Evolutionary conservation across 2,329 filamentous ascomycete genomes (phyloP), one percentile per base, ranked within the genome.

Genomic region (Anthostomella pinea): DNA sequence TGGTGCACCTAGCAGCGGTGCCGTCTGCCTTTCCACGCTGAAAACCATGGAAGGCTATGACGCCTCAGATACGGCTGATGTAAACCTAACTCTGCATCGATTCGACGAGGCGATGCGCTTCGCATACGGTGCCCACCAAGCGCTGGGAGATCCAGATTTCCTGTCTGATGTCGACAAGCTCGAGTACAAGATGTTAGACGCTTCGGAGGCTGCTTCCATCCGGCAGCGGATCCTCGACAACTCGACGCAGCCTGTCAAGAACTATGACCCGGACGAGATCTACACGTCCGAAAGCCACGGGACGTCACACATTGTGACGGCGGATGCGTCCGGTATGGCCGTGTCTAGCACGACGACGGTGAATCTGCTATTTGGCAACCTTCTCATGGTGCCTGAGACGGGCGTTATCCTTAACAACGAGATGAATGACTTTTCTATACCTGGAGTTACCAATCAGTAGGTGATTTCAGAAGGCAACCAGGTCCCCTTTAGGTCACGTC

Each of bases 61-160:
- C 3, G 61, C 67, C 23, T 68, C 81, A 17, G 81, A 79, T 41
- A 57, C 70, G 6, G 41, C 62, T 8, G 66, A 76, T 27, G 60
- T 62, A 14, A 82, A 87, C 49, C 66, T 94, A 1, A 87, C 82
- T 23, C 83, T 83, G 1, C 93, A 97, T 63, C 79, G 86, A 10
- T 75, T 95, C 47, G 80, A 88, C 54, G 93, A 97, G 69, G 85
- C 89, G 9, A 87, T 95, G 67, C 78, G 88, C 15, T 97, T 95
- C 59, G 89, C 79, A 3, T 97, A 96, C 58, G 89, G 83, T 4
- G 69, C 84, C 51, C 81, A 89, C 39, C 73, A 80, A n/a, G 73
- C 82, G 18, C 75, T 97, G 0, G 91, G 89, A 4, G 93, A 97
- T 59, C 93, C 91, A 0, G 69, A 67, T 1, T 95, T 84, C 57